Evolutionary conservation across 1,284 basidiomycete genomes (phyloP), one percentile per base, ranked within the genome.

Genomic region (Pascua guehoae): DNA sequence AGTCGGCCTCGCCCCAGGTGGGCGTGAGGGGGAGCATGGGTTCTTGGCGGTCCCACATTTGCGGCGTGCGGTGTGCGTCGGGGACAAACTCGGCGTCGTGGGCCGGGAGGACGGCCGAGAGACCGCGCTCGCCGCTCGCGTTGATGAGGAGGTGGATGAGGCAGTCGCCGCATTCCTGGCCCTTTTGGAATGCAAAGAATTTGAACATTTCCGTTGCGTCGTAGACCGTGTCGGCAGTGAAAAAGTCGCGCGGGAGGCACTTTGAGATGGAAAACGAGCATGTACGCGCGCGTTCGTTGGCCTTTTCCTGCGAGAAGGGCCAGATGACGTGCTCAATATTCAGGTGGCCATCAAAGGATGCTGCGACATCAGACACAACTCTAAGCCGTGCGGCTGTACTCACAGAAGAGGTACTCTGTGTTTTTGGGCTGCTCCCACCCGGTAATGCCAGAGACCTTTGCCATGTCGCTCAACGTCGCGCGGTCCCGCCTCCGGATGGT

Each of bases 161-260:
- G 56, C 76, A 78, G 54, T 76, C 75, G 7, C 75, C 76, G 50
- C 75, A 76, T 18, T 60, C 24, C 24, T 32, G 15, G 39, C 66
- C 66, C 39, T 69, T 48, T 12, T 56, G 59, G 51, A 74, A 78
- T 2, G 74, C 64, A 8, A 77, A 38, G 12, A 59, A 56, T 15
- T 59, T 66, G 62, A 78, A 72, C 7, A 71, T 63, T 10, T 66
- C 66, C 2, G 54, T 47, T 0, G 72, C 63, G 1, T 54, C 47
- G 58, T 59, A 56, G 12, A 38, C 42, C 3, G 41, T 18, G 36
- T 57, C 40, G 47, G 60, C 18, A 47, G 47, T 40, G 53, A 68
- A 68, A 53, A 69, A 71, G 43, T 53, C 49, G 15, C 51, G 15
- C 12, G 70, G 64, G n/a, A 74, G 61, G 55, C 72, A 74, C 40